Base-by-base conservation (phyloP, 257 asterid genomes). In the Cruciata laevipes region DNA sequence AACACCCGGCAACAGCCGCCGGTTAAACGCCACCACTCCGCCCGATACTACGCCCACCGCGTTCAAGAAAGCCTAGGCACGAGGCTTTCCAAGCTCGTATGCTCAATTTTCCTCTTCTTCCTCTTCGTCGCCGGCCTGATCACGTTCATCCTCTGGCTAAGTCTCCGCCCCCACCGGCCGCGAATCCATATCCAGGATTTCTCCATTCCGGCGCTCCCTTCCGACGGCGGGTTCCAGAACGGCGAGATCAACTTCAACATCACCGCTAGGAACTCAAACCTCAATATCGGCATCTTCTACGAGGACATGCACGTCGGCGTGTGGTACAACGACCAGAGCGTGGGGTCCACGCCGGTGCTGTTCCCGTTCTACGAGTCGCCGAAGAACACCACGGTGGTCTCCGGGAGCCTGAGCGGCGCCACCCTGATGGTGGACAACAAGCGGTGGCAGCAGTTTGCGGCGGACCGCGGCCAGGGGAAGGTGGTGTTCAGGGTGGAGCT, bases 141-240 rank as follows among this genome's bases (percentile, higher is more conserved):
- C 65, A 21, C 84, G 0, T 94, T 94, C 89, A 94, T 94, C 38
- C 72, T 94, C 24, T 94, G 96, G 95, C 87, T 90, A 44, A 87
- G 95, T 66, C 70, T 94, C 23, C 90, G 97, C 18, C 99, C 99
- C 35, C 99, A 94, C 75, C 74, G 97, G 32, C 99, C 99, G 51
- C 65, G 95, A 10, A 77, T 94, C 80, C 81, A 72, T 83, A 33
- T 88, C 70, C 80, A 79, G 0, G 83, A 80, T 1, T 90, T 94
- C 71, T 83, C 96, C 0, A 64, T 90, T 17, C 96, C 87, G 11
- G 80, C 76, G 5, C 13, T 82, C 55, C 86, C 78, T 32, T 5
- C 60, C 14, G 67, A 40, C 49, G 65, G 27, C 13, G 94, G 94
- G 5, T 74, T 63, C 58, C 75, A 72, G 3, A 77, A 77, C 30